These are phyloP conservation scores for Castanea crenata DNA, from an alignment of 306 rosid species.

Conservation along the genomic window DNA sequence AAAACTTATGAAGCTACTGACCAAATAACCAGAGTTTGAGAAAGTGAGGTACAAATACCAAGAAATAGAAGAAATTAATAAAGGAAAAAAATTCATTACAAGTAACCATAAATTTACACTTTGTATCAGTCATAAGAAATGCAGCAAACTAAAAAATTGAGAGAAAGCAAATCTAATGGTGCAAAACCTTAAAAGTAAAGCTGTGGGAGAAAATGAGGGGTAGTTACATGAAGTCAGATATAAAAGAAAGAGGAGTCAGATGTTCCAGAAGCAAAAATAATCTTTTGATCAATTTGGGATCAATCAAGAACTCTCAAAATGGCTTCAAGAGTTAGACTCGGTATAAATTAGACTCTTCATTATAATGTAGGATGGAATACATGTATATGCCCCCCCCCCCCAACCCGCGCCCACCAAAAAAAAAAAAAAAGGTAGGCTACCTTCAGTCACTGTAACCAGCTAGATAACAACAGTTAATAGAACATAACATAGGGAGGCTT, in stretches of 20 bases:
- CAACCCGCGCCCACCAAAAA: too few species aligned
- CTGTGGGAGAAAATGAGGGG: not conserved
- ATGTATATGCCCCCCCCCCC: not conserved
- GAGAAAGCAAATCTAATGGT: conserved; percentile 10
- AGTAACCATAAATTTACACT: not conserved
- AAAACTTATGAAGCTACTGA: conserved; percentile 15
- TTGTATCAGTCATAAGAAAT: not conserved
- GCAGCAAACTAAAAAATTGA: not conserved
- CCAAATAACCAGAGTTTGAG: not conserved
- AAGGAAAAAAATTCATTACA: not conserved
- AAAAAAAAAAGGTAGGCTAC: too few species aligned
- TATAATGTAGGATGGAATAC: not conserved
- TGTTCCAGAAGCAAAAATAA: not conserved
- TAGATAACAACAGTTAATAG: too few species aligned
- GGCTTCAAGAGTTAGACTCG: not conserved
- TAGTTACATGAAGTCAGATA: not conserved
- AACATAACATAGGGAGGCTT: too few species aligned
- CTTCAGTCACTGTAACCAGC: too few species aligned
- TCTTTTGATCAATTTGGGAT: not conserved
- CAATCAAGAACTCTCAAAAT: not conserved
- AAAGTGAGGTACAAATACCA: not conserved
- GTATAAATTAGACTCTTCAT: not conserved
- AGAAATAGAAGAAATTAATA: conserved; percentile 9
- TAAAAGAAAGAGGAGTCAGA: not conserved
- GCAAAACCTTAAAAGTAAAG: conserved; percentile 12